Conservation (phyloP, 495 filamentous ascomycete species). For the Trichoderma orchidacearum region DNA sequence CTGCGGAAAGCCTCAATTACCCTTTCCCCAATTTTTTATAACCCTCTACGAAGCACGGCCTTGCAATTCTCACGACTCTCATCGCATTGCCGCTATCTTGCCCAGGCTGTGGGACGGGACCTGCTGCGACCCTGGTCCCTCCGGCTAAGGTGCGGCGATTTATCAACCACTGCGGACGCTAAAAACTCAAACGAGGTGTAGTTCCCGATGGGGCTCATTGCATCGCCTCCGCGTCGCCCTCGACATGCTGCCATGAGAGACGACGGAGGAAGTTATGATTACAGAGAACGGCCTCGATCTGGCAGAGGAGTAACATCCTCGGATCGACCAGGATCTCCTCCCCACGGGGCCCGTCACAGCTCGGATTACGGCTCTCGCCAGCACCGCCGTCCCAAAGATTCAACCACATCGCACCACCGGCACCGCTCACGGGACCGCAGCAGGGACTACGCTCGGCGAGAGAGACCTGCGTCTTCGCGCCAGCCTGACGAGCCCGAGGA, state of each 20-base stretch:
- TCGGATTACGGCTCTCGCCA: neutral
- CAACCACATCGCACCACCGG: conserved; percentile 8
- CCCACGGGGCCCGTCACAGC: conserved; percentile 2
- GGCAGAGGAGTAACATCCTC: conserved; percentile 3
- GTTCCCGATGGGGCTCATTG: neutral
- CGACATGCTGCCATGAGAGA: conserved; percentile 4
- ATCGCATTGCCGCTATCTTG: neutral
- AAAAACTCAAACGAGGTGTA: conserved; percentile 5
- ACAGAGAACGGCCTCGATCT: conserved; percentile 2
- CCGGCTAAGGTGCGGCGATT: conserved; percentile 3
- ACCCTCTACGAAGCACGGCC: neutral
- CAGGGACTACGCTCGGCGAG: conserved; percentile 13
- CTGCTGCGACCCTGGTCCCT: neutral
- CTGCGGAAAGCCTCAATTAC: neutral
- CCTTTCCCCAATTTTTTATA: neutral
- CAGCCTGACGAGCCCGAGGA: neutral
- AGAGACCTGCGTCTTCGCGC: conserved; percentile 4
- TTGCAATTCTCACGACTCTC: neutral
- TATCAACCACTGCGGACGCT: neutral
- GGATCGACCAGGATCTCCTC: conserved; percentile 6
- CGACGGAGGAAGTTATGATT: conserved; percentile 3
- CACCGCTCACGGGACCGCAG: conserved; percentile 42
- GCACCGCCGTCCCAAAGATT: neutral
- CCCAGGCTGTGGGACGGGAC: neutral
- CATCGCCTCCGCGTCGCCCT: neutral